Percentiles rank a stretch among this genome's conserved stretches.
phyloP scores from a whole-genome alignment of 257 asterid species.

The Eustoma russellianum region DNA sequence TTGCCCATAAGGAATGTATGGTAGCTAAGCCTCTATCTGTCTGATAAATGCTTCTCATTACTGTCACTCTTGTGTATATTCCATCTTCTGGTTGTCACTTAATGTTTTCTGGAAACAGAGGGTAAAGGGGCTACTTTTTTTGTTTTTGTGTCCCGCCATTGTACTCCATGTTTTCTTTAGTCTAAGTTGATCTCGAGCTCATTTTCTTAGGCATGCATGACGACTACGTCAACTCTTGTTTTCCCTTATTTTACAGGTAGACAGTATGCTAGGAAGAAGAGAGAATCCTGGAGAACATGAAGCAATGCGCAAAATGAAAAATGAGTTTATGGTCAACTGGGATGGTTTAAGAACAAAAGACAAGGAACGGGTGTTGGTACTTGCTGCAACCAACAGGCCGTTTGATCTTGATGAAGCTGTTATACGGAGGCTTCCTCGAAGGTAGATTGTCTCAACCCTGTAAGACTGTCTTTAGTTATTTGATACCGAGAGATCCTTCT shows the following conservation, averaged over 20 bases:
- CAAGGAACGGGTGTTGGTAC: constrained; percentile 86
- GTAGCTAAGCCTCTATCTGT: no score
- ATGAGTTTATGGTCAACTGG: constrained; percentile 92
- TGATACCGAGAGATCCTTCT: no score
- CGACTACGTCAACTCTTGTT: no score
- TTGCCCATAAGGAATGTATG: no score
- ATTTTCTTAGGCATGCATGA: no score
- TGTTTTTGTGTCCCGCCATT: no score
- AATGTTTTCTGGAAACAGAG: no score
- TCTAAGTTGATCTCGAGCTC: background rate
- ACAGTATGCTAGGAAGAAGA: constrained; percentile 95
- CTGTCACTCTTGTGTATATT: no score
- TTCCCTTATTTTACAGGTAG: constrained; percentile 39
- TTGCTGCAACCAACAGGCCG: constrained; percentile 92
- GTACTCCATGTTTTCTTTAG: no score
- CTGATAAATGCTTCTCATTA: no score
- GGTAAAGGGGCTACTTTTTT: no score
- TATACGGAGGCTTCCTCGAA: constrained; percentile 89
- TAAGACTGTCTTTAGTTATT: background rate
- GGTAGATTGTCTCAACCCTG: constrained; percentile 25
- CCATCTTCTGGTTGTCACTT: no score
- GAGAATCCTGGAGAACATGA: constrained; percentile 96
- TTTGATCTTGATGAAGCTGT: constrained; percentile 96
- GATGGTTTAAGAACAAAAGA: constrained; percentile 92
- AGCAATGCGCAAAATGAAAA: constrained; percentile 97